phyloP scores from a whole-genome alignment of 1,139 yeast species.

The Diutina scorzettiae region DNA sequence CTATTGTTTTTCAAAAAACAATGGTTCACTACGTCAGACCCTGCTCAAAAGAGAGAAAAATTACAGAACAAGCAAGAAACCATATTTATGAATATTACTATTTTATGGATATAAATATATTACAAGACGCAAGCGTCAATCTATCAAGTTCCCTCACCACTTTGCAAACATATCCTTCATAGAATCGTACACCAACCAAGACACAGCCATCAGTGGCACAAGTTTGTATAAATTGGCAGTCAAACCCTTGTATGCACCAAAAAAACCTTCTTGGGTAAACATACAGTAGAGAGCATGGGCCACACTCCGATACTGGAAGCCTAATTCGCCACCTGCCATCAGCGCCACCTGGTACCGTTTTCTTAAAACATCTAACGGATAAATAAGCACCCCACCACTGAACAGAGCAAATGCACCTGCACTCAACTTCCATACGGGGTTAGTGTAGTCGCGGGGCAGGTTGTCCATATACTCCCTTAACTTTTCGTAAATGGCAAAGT shows the following conservation, averaged over 20 bases:
- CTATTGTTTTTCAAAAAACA: no score
- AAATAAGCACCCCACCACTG: conserved; percentile 73
- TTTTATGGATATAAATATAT: no score
- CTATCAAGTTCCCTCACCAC: conserved; percentile 16
- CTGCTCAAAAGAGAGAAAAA: no score
- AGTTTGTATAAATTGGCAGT: conserved; percentile 84
- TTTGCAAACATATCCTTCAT: conserved; percentile 30
- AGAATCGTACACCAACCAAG: conserved; percentile 79
- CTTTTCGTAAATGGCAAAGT: conserved; percentile 81
- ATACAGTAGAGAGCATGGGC: conserved; percentile 60
- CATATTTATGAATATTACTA: no score
- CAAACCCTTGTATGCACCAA: conserved; percentile 81
- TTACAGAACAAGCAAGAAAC: neutral
- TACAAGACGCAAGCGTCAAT: neutral
- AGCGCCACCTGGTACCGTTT: conserved; percentile 85
- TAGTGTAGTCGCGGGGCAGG: conserved; percentile 24
- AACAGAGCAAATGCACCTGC: conserved; percentile 70
- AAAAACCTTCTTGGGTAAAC: conserved; percentile 59
- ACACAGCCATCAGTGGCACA: conserved; percentile 90
- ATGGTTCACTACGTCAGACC: no score
- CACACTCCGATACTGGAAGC: conserved; percentile 68
- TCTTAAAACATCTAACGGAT: conserved; percentile 82
- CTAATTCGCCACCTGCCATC: conserved; percentile 68
- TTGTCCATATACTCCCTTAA: conserved; percentile 45
- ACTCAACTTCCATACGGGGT: conserved; percentile 46